These are phyloP conservation scores for Apodospora peruviana DNA, from an alignment of 495 filamentous ascomycete genomes.

Conservation along the genomic window DNA sequence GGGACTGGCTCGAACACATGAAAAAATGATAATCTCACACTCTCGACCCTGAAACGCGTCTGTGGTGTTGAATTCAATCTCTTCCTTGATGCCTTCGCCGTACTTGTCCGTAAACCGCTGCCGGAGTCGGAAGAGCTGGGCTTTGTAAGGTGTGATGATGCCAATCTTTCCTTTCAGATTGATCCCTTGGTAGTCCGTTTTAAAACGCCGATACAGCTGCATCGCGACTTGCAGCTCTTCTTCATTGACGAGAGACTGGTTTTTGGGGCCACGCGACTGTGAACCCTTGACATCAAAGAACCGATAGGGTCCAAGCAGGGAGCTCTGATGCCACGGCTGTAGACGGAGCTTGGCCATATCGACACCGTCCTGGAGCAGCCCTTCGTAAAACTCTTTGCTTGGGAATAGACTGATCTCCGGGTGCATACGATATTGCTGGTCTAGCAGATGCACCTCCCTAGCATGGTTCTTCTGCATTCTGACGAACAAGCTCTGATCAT, in stretches of 20 bases:
- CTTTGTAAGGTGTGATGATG: slow-evolving; percentile 96
- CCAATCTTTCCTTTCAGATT: slow-evolving; percentile 82
- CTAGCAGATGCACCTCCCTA: slow-evolving; percentile 84
- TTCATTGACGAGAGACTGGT: slow-evolving; percentile 84
- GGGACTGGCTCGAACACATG: slow-evolving; percentile 84
- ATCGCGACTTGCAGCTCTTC: slow-evolving; percentile 82
- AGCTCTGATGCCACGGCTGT: slow-evolving; percentile 78
- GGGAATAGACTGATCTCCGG: slow-evolving; percentile 90
- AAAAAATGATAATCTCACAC: slow-evolving; percentile 97
- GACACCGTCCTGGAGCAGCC: slow-evolving; percentile 73
- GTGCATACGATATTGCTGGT: slow-evolving; percentile 98
- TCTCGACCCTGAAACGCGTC: slow-evolving; percentile 97
- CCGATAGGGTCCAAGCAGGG: slow-evolving; percentile 83
- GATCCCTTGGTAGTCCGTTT: slow-evolving; percentile 58
- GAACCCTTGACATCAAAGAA: slow-evolving; percentile 95
- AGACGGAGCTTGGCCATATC: slow-evolving; percentile 71
- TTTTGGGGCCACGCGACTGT: slow-evolving; percentile 68
- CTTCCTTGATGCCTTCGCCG: slow-evolving; percentile 67
- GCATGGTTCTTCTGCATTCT: slow-evolving; percentile 93
- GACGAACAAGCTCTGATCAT: slow-evolving; percentile 97
- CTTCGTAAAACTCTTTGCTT: slow-evolving; percentile 86
- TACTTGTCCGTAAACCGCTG: slow-evolving; percentile 62
- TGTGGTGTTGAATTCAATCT: slow-evolving; percentile 94
- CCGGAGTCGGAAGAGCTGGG: slow-evolving; percentile 77
- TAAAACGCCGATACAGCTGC: slow-evolving; percentile 72